phyloP scores from a whole-genome alignment of 1,284 basidiomycete genomes.

The Sphaerobolus stellatus region DNA sequence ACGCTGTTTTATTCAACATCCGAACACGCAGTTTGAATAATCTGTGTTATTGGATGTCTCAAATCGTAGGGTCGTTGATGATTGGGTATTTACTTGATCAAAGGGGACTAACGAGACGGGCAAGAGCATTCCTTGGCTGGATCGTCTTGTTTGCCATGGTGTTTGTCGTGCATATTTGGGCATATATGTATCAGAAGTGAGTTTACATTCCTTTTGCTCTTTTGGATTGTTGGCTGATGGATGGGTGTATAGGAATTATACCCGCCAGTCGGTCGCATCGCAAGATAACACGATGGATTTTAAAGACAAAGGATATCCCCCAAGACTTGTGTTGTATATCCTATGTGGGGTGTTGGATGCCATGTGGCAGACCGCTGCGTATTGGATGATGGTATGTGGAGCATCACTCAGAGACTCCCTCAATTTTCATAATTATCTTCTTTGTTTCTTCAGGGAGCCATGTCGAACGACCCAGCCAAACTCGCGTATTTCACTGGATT shows the following conservation, averaged over 20 bases:
- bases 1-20: slow-evolving; percentile 64
- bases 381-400: slow-evolving; percentile 46
- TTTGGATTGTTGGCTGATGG: not conserved
- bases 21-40: slow-evolving; percentile 66
- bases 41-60: slow-evolving; percentile 66
- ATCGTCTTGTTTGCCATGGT: slow-evolving; percentile 56
- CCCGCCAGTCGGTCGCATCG: slow-evolving; percentile 46
- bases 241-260: slow-evolving; percentile 49
- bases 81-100: slow-evolving; percentile 67
- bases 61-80: slow-evolving; percentile 61
- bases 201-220: slow-evolving; percentile 14
- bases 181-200: slow-evolving; percentile 67
- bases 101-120: slow-evolving; percentile 50
- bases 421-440: not conserved
- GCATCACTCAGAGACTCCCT: not conserved
- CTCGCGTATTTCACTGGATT: slow-evolving; percentile 57
- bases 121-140: slow-evolving; percentile 67
- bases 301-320: slow-evolving; percentile 49
- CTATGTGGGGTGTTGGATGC: slow-evolving; percentile 50
- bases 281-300: slow-evolving; percentile 50
- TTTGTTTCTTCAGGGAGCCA: slow-evolving; percentile 39
- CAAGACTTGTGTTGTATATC: slow-evolving; percentile 58
- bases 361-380: slow-evolving; percentile 61
- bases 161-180: slow-evolving; percentile 66
- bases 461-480: slow-evolving; percentile 59